A percentile compares a stretch with the other conserved stretches of the same genome.
These are phyloP conservation scores for Magnaporthiopsis incrustans DNA, from an alignment of 2,329 filamentous ascomycete species.

Conservation along the genomic window DNA sequence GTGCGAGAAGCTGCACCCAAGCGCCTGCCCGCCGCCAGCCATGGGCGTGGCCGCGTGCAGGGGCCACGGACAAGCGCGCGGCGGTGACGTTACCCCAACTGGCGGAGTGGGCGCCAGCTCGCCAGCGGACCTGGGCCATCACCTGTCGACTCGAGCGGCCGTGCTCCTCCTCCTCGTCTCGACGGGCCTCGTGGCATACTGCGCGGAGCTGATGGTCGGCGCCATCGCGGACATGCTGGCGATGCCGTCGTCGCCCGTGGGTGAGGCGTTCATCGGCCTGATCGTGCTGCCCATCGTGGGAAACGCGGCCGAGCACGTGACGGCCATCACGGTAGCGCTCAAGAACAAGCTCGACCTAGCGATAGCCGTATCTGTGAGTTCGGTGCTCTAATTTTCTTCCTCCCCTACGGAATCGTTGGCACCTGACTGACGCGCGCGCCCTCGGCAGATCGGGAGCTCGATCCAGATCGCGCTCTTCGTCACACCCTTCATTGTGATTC, in stretches of 20 bases:
- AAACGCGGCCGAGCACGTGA: conserved; percentile 67
- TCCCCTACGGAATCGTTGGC: neutral
- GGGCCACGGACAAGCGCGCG: no score
- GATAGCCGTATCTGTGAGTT: conserved; percentile 53
- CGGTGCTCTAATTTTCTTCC: neutral
- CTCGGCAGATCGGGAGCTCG: conserved; percentile 45
- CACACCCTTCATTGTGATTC: conserved; percentile 60
- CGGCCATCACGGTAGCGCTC: conserved; percentile 60
- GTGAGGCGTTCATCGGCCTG: conserved; percentile 62
- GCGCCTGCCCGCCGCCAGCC: neutral
- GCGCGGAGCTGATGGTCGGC: conserved; percentile 63
- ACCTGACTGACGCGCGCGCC: neutral
- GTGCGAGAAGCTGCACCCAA: neutral
- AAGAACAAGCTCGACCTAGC: conserved; percentile 73
- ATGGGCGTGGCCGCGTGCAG: no score
- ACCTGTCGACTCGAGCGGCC: conserved; percentile 47
- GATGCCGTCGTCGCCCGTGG: conserved; percentile 25
- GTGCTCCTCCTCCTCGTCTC: conserved; percentile 55
- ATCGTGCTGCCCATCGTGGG: conserved; percentile 67
- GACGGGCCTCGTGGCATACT: conserved; percentile 58
- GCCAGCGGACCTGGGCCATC: conserved; percentile 27
- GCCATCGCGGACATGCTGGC: conserved; percentile 58
- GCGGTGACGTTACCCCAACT: no score
- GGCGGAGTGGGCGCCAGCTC: no score
- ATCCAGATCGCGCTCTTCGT: conserved; percentile 68